Base-by-base conservation (phyloP, 768 basidiomycete species). In the Tylopilus balloui region DNA sequence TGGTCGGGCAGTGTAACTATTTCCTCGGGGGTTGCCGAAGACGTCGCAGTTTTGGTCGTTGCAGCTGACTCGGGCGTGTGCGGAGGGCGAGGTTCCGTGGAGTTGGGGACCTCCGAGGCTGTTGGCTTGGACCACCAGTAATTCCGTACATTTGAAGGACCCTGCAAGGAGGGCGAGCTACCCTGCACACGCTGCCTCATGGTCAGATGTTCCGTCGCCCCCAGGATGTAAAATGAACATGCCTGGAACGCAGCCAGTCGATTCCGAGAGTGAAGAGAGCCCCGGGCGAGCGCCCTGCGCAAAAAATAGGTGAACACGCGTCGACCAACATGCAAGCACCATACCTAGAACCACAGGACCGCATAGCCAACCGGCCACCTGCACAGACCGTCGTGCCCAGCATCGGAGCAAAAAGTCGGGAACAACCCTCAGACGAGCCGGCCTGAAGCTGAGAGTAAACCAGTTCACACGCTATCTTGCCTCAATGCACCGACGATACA, bases 101-200 rank as follows among this genome's bases (percentile, higher is more conserved):
- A 7, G n/a, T 40, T 27, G 21, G 29, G 36, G 24, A 10, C 45
- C 42, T 42, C 47, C 14, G 50, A 12, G 25, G 39, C 15, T 0
- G 54, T 37, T 40, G 66, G 47, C 38, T 60, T 67, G 3, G 66
- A 62, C 66, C 68, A 67, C 68, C 66, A 68, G 48, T 54, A 69
- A 46, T 47, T 69, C 9, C 68, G 65, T 28, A 27, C 48, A 44
- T 54, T 55, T 14, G 47, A 51, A 35, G 52, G 23, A 21, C 54
- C 50, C 43, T 45, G 61, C n/a, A 23, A 36, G 36, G 48, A 42
- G 23, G 45, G n/a, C n/a, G 60, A 25, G 28, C 21, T 21, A 24
- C 25, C 31, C 45, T 44, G 51, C 10, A 52, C 38, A 36, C 23
- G 24, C 59, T 58, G 23, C 21, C 32, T 43, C 21, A 20, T 31